A percentile compares a stretch with the other conserved stretches of the same genome.
These are phyloP conservation scores for Pycnococcus provasolii DNA, from an alignment of 139 green algal genomes.

Conservation along the genomic window DNA sequence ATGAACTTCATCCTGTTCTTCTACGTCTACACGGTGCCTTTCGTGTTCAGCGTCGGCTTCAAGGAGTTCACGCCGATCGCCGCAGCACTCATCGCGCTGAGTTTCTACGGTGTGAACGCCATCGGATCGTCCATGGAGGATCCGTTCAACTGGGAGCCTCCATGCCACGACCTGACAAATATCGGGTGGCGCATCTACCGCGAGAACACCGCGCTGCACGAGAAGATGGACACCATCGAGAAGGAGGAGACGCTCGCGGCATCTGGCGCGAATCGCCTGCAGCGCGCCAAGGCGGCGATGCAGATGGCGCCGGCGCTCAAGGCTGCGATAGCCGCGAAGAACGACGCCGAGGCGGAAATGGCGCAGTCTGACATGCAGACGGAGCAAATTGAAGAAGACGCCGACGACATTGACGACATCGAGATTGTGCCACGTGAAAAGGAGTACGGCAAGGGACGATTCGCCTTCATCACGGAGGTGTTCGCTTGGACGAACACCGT, in stretches of 20 bases:
- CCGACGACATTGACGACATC: background rate
- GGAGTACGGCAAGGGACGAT: background rate
- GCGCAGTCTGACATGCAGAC: background rate
- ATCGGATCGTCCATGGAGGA: conserved; percentile 12
- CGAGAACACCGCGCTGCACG: conserved; percentile 3
- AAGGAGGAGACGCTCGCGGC: background rate
- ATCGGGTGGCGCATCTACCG: conserved; percentile 12
- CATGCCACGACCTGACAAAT: conserved; percentile 5
- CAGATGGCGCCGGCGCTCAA: no score
- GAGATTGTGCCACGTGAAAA: background rate
- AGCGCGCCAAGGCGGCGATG: no score
- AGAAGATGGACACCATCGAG: background rate
- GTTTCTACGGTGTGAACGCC: conserved; percentile 25
- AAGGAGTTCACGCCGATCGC: conserved; percentile 14
- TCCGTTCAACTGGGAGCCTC: conserved; percentile 15
- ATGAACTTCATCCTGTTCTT: conserved; percentile 15
- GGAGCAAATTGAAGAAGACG: background rate
- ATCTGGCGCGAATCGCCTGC: no score
- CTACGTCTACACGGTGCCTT: conserved; percentile 14
- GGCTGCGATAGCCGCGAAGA: no score
- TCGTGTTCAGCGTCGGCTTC: conserved; percentile 11
- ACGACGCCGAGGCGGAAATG: no score
- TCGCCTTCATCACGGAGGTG: background rate
- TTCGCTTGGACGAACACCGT: conserved; percentile 1
- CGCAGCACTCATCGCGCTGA: conserved; percentile 8